Percentiles rank a stretch among this genome's conserved stretches.
phyloP scores from a whole-genome alignment of 2,329 filamentous ascomycete genomes.

The Trichoderma pleuroti region DNA sequence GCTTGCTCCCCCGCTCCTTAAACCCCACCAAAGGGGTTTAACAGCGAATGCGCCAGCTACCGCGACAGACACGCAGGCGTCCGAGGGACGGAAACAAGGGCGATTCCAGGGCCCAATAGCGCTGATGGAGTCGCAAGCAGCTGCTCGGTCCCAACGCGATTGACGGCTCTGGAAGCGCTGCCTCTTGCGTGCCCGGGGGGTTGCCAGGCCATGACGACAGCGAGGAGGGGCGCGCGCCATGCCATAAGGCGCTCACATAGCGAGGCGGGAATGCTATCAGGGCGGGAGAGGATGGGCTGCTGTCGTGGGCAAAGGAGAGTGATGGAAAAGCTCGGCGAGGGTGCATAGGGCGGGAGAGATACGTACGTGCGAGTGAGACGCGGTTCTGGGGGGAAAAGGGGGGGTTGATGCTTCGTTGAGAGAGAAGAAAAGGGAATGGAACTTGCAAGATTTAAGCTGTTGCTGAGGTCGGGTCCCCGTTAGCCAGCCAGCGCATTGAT shows the following conservation, averaged over 20 bases:
- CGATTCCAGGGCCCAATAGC: neutral
- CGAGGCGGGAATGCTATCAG: slow-evolving; percentile 15
- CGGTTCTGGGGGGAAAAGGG: slow-evolving; percentile 14
- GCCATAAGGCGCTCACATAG: slow-evolving; percentile 19
- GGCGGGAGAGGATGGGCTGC: neutral
- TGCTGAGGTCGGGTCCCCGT: slow-evolving; percentile 33
- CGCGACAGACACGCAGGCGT: slow-evolving; percentile 3
- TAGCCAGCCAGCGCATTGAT: slow-evolving; percentile 24
- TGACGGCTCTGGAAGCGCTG: slow-evolving; percentile 10
- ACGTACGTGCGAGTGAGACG: slow-evolving; percentile 23
- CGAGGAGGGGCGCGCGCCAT: slow-evolving; percentile 30
- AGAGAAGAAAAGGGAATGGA: slow-evolving; percentile 2
- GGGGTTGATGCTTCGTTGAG: slow-evolving; percentile 26
- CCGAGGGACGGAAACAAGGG: slow-evolving; percentile 3
- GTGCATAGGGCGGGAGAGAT: slow-evolving; percentile 10
- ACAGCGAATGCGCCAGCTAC: slow-evolving; percentile 18
- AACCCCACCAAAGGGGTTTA: slow-evolving; percentile 16
- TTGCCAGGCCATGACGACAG: slow-evolving; percentile 40
- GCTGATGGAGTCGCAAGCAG: slow-evolving; percentile 12
- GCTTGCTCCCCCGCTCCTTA: slow-evolving; percentile 20
- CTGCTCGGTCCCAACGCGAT: neutral
- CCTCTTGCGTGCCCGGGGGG: slow-evolving; percentile 21
- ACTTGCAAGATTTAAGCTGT: slow-evolving; percentile 26
- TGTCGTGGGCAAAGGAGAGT: neutral
- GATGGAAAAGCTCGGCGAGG: neutral